phyloP scores from a whole-genome alignment of 805 yeast genomes.

The Cyberlindnera euphorbiiphila region DNA sequence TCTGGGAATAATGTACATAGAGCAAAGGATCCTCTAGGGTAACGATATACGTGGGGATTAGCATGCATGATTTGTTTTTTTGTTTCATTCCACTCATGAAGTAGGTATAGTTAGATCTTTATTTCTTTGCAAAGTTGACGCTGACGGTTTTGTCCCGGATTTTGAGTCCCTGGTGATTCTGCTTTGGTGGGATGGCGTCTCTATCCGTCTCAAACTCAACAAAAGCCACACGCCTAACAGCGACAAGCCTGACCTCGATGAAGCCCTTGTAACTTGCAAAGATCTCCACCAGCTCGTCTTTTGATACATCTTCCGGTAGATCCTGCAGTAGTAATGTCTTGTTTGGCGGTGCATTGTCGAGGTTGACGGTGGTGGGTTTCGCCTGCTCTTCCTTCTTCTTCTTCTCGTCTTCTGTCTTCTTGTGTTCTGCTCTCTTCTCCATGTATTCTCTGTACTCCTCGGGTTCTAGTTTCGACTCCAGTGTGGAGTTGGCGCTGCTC shows the following conservation, averaged over 20 bases:
- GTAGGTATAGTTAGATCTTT: no score
- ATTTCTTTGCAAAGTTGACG: constrained; percentile 22
- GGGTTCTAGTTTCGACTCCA: constrained; percentile 14
- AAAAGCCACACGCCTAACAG: constrained; percentile 68
- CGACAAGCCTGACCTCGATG: constrained; percentile 61
- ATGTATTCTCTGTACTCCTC: constrained; percentile 19
- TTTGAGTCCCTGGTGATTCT: constrained; percentile 20
- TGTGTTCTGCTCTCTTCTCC: constrained; percentile 16
- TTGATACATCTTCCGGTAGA: constrained; percentile 43
- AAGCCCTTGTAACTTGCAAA: constrained; percentile 60
- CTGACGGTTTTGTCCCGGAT: constrained; percentile 13
- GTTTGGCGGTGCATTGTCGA: constrained; percentile 55
- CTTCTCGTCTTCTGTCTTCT: constrained; percentile 20
- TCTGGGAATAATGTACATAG: background rate
- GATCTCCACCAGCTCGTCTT: constrained; percentile 37
- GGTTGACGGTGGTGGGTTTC: constrained; percentile 17
- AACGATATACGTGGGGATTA: constrained; percentile 2
- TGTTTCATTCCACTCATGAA: no score
- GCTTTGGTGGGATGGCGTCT: constrained; percentile 43
- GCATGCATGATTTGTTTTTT: background rate
- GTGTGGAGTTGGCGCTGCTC: constrained; percentile 24
- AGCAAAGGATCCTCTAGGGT: constrained; percentile 1
- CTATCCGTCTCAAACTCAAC: constrained; percentile 65
- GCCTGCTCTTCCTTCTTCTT: constrained; percentile 14
- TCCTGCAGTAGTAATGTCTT: constrained; percentile 64